Evolutionary conservation across 768 basidiomycete species (phyloP).

Genomic region (Rhodotorula paludigena): DNA sequence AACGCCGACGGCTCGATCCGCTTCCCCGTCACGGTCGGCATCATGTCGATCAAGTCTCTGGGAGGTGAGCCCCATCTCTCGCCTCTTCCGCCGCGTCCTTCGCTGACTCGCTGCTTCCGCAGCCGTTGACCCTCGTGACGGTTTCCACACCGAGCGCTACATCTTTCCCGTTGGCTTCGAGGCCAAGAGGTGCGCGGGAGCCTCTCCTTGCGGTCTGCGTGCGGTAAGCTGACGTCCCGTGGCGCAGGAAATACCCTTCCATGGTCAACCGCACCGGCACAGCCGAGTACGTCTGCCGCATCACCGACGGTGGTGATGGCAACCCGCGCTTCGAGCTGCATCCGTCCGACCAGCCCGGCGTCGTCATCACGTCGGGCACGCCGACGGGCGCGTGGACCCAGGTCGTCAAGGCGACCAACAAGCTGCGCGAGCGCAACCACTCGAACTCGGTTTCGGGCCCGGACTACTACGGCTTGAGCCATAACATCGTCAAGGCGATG

Average conservation of each 20-base stretch:
- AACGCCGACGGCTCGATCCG: slow-evolving; percentile 61
- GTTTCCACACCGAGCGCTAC: slow-evolving; percentile 81
- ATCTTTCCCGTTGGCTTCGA: slow-evolving; percentile 85
- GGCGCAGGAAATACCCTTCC: slow-evolving; percentile 66
- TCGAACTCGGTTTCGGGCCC: slow-evolving; percentile 83
- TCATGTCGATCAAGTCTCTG: slow-evolving; percentile 72
- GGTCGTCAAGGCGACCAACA: slow-evolving; percentile 76
- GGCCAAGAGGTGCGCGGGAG: slow-evolving; percentile 60
- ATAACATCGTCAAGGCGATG: slow-evolving; percentile 82
- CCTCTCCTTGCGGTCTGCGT: slow-evolving; percentile 2
- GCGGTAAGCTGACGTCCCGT: neutral
- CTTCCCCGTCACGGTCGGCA: slow-evolving; percentile 74
- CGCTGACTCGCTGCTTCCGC: neutral
- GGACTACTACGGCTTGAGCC: slow-evolving; percentile 79
- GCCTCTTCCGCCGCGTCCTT: too few species aligned
- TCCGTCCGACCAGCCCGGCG: slow-evolving; percentile 64
- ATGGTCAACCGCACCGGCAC: slow-evolving; percentile 63
- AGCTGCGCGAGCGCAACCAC: slow-evolving; percentile 72
- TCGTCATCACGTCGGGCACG: slow-evolving; percentile 73
- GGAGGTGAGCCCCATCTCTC: slow-evolving; percentile 51
- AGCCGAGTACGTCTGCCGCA: slow-evolving; percentile 74
- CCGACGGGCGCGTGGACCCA: slow-evolving; percentile 82
- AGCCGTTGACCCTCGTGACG: slow-evolving; percentile 53
- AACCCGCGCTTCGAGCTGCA: slow-evolving; percentile 81
- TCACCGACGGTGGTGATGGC: slow-evolving; percentile 72